Evolutionary conservation across 768 basidiomycete species (phyloP), one percentile per base, ranked within the genome.

Genomic region (Lactifluus piperatus): DNA sequence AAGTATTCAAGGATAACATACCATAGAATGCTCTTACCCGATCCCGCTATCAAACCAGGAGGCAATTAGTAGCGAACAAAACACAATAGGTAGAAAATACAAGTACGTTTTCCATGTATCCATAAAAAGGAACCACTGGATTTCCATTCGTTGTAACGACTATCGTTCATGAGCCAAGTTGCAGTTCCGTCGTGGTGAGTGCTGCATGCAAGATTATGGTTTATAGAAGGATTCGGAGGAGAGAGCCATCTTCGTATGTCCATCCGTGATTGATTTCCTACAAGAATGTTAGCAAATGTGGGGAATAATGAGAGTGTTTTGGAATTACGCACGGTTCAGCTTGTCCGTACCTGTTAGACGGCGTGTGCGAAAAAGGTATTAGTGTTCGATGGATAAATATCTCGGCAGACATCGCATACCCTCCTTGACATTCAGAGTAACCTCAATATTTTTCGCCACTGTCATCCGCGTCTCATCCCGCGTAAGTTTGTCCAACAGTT

Each of bases 151-250:
- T 54, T 54, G 30, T 32, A 54, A 4, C 30, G 32, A 7, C 41
- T 45, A 8, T 30, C 39, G 18, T 30, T 27, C 30, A 48, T 9
- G 29, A 48, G 26, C 47, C 47, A 48, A 30, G 18, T 5, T 0
- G 26, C 16, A 7, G 47, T 30, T 18, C 47, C 47, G 7, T 30
- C 18, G 29, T 48, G 47, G 9, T 27, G 47, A n/a, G 47, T 7
- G 2, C 26, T 5, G 8, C 29, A 46, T 18, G 47, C 47, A 5
- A 30, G 18, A 29, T 48, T 48, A 48, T 37, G 47, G 18, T 48
- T 48, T 18, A 16, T 20, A 5, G 49, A 50, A 9, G 49, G 49
- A 4, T 50, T 20, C 10, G 43, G 52, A 1, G 79, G 83, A 56
- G 78, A 79, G 62, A 52, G 51, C 53, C 53, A 54, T 54, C 22